A percentile compares a stretch with the other conserved stretches of the same genome.
These are phyloP conservation scores for Melanogaster broomeanus DNA, from an alignment of 768 basidiomycete species.

Conservation along the genomic window DNA sequence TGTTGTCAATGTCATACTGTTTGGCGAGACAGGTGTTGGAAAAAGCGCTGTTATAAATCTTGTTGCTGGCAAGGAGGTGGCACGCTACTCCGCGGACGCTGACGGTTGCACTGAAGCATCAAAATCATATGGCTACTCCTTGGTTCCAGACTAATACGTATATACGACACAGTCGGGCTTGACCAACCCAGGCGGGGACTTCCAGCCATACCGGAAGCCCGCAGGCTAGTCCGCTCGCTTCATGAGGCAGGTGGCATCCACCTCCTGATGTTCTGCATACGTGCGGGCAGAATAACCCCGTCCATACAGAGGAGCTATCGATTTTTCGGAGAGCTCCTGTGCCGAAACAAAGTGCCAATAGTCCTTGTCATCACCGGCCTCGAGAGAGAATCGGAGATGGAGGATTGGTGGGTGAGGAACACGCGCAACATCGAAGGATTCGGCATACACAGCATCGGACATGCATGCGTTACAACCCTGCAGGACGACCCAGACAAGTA, in stretches of 20 bases:
- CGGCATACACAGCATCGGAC: not conserved
- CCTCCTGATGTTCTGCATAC: not conserved
- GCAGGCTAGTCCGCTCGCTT: not conserved
- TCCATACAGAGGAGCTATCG: not conserved
- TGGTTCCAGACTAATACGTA: not conserved
- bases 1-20: too few relatives aligned
- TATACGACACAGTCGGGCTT: not conserved
- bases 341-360: slow-evolving; percentile 31
- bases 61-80: not conserved
- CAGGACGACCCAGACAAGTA: not conserved
- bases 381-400: slow-evolving; percentile 21
- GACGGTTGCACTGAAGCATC: not conserved
- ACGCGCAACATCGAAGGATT: not conserved
- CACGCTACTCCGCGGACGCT: not conserved
- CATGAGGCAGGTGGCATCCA: not conserved
- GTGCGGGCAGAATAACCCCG: not conserved
- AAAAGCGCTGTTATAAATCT: not conserved
- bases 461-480: not conserved
- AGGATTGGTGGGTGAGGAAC: slow-evolving; percentile 16
- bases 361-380: slow-evolving; percentile 34
- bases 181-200: not conserved
- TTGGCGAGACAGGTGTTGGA: not conserved
- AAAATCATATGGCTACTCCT: not conserved
- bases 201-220: not conserved
- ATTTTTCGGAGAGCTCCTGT: slow-evolving; percentile 18